Evolutionary conservation across 2,329 filamentous ascomycete species (phyloP), one percentile per base, ranked within the genome.

Genomic region (Paracorniculantispora psalliotae): DNA sequence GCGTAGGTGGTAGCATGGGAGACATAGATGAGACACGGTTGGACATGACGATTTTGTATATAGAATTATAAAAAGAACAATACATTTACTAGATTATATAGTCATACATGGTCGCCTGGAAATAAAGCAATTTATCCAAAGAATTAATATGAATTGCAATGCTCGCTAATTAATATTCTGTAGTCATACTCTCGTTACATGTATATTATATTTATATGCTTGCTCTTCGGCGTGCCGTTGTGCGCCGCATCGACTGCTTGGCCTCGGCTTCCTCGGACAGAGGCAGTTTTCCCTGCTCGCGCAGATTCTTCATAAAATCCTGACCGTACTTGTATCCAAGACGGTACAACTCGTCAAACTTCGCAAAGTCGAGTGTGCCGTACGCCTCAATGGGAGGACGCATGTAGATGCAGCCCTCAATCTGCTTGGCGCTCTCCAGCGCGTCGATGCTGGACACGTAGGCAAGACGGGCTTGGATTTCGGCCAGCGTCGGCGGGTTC

Each of bases 401-500:
- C 91, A 99, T 96, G 73, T 99, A 99, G 55, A 96, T 81, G 72
- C 93, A 97, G 0, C 94, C 94, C 0, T 91, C 86, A 68, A 89
- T 93, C 4, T 81, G 88, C 79, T 99, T 99, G 25, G 94, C 94
- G 39, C 92, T 83, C 73, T 99, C 94, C 26, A 99, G 80, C 26
- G 94, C 94, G 71, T 97, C 94, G 13, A 97, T 91, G 57, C 90
- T 96, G 5, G 89, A 94, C 49, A 99, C 94, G 68, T 99, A 99
- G 0, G 94, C 94, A 7, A 99, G 81, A 1, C 94, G 84, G 6
- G 91, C 93, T 76, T 99, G 96, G 62, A 99, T 99, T 73, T 99
- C 94, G 0, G 91, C 92, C 12, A 99, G 78, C 0, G 94, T 97
- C 0, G 94, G 94, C 8, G 94, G 94, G 67, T 99, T 99, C 1